These are phyloP conservation scores for Penicillium mononematosum DNA, from an alignment of 495 filamentous ascomycete species.

Conservation along the genomic window DNA sequence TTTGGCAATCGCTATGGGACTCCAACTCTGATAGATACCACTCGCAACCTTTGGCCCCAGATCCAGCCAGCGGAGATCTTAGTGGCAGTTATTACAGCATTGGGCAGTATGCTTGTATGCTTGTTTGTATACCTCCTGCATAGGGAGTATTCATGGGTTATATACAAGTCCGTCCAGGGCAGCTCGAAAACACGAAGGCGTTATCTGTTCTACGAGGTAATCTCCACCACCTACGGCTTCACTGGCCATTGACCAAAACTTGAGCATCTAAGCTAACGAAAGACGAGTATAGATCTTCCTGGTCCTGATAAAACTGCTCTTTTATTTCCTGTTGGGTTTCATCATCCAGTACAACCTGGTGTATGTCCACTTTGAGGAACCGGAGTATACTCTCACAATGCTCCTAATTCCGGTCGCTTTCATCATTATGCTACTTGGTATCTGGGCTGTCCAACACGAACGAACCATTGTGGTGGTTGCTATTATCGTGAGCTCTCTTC, in stretches of 20 bases:
- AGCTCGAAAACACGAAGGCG: constrained; percentile 4
- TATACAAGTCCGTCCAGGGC: constrained; percentile 15
- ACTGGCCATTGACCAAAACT: not conserved
- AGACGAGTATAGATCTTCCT: too few relatives aligned
- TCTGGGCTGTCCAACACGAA: too few relatives aligned
- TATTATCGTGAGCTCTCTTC: too few relatives aligned
- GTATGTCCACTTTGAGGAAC: too few relatives aligned
- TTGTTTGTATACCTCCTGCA: constrained; percentile 12
- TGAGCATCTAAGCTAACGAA: too few relatives aligned
- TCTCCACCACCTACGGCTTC: not conserved
- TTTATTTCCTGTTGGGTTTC: too few relatives aligned
- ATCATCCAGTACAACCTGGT: too few relatives aligned
- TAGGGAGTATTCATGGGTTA: constrained; percentile 16
- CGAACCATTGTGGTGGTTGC: too few relatives aligned
- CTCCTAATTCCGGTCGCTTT: too few relatives aligned
- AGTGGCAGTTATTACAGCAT: constrained; percentile 1
- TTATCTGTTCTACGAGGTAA: constrained; percentile 19
- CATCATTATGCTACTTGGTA: too few relatives aligned
- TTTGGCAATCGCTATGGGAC: not conserved
- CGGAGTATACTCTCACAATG: too few relatives aligned
- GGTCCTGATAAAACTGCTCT: too few relatives aligned
- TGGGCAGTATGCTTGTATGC: constrained; percentile 1
- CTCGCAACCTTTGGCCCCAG: constrained; percentile 9
- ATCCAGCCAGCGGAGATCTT: constrained; percentile 13
- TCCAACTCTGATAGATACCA: constrained; percentile 12